phyloP scores from a whole-genome alignment of 1,284 basidiomycete genomes.

The Cryptococcus jaspeensis region DNA sequence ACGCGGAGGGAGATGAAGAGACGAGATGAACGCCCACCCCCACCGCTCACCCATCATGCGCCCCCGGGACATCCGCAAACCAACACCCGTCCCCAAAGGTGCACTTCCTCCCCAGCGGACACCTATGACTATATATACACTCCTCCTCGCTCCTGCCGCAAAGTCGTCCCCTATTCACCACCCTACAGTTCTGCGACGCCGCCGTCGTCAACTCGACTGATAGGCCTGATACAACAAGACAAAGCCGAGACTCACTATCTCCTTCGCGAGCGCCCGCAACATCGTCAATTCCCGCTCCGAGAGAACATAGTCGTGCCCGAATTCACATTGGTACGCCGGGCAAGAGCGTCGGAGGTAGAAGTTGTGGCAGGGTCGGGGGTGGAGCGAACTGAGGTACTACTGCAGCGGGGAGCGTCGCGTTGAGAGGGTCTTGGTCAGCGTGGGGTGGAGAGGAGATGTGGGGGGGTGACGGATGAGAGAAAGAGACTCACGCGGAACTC shows the following conservation, averaged over 20 bases:
- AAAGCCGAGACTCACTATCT: slow-evolving; percentile 20
- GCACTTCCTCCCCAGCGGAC: slow-evolving; percentile 7
- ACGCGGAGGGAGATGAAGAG: too few relatives aligned
- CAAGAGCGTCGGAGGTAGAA: slow-evolving; percentile 11
- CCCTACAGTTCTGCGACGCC: slow-evolving; percentile 6
- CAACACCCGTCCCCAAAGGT: slow-evolving; percentile 4
- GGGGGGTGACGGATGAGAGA: not conserved
- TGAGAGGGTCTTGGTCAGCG: too few relatives aligned
- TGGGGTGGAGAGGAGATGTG: not conserved
- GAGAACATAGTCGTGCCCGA: slow-evolving; percentile 3
- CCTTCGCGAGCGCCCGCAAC: slow-evolving; percentile 9
- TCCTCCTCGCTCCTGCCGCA: slow-evolving; percentile 1
- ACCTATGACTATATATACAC: slow-evolving; percentile 13
- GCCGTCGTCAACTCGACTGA: not conserved
- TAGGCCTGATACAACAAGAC: too few relatives aligned
- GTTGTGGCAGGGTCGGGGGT: slow-evolving; percentile 13
- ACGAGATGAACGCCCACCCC: too few relatives aligned
- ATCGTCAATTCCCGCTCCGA: not conserved
- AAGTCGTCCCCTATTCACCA: not conserved
- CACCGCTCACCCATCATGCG: not conserved
- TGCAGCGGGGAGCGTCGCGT: not conserved
- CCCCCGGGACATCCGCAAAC: not conserved
- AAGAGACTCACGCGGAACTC: not conserved
- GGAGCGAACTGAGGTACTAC: slow-evolving; percentile 11
- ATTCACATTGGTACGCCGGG: not conserved